These are phyloP conservation scores for Xylariaceae sp. DNA, from an alignment of 2,329 filamentous ascomycete species.

Conservation along the genomic window DNA sequence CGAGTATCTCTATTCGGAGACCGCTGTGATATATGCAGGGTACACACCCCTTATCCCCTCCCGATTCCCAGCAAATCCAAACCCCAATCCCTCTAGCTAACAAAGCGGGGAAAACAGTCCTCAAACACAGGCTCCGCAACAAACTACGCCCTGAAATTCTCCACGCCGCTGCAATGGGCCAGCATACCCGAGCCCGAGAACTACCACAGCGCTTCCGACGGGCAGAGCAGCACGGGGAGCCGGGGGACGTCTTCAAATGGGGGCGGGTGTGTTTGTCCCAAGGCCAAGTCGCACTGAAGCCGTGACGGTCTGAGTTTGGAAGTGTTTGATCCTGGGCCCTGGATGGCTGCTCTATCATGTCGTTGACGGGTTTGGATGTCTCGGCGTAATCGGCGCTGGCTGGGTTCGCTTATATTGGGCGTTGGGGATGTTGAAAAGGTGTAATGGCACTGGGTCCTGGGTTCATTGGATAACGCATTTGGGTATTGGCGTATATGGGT, in stretches of 20 bases:
- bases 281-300: background rate
- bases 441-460: too few species aligned
- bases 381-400: too few species aligned
- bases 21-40: conserved; percentile 28
- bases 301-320: too few species aligned
- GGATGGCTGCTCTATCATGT: too few species aligned
- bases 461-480: too few species aligned
- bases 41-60: conserved; percentile 12
- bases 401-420: too few species aligned
- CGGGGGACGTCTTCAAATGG: too few species aligned
- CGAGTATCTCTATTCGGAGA: conserved; percentile 31
- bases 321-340: too few species aligned
- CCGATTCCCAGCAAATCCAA: background rate
- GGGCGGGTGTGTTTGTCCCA: too few species aligned
- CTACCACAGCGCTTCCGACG: background rate
- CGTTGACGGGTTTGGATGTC: too few species aligned
- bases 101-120: background rate
- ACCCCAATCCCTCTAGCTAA: background rate
- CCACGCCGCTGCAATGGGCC: background rate
- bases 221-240: background rate
- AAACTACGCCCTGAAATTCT: conserved; percentile 4
- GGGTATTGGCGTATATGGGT: too few species aligned
- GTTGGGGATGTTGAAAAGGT: too few species aligned
- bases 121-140: conserved; percentile 10
- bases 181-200: conserved; percentile 9